Base-by-base conservation (phyloP, 331 rosid genomes). In the Spiraea crenata region DNA sequence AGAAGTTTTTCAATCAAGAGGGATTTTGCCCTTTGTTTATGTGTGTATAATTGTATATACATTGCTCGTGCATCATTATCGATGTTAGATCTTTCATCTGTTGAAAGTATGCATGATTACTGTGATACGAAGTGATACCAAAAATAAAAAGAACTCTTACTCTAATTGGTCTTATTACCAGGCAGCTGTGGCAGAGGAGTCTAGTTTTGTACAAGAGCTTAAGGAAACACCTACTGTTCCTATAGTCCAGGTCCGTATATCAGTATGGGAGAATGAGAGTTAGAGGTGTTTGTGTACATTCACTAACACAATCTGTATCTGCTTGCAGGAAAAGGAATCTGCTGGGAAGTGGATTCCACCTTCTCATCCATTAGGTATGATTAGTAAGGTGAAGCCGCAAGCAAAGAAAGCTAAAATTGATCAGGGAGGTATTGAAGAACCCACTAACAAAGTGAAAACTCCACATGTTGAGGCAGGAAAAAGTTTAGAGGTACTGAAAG, bases 151-250 rank as follows among this genome's bases (percentile, higher is more conserved):
- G 8, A 49, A n/a, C 37, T 44, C 44, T 66, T 71, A 52, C 5
- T 54, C 38, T 7, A 39, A 41, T 50, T 51, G 37, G 38, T 35
- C 50, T 54, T 56, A 25, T 25, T 25, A 41, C 72, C 83, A 93
- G 98, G 96, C 92, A 78, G 95, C 91, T 3, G 76, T 93, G 65
- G 95, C 76, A 69, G 92, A 82, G 14, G 86, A 85, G 82, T 84
- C 88, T 46, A 80, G 68, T 67, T 12, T 67, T 42, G 84, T 87
- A 58, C 85, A 78, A 46, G 98, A 88, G 68, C 48, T 90, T 51
- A 85, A 87, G 87, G 91, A 93, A 84, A 69, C 73, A 57, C 35
- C 86, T 63, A 76, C 85, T 57, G 86, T 75, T 75, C 86, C 84
- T 48, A 35, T 54, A 45, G n/a, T n/a, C 63, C 73, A 78, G 77